Percentiles rank a stretch among this genome's conserved stretches.
These are phyloP conservation scores for Yamadazyma trypodendri DNA, from an alignment of 1,139 yeast genomes.

Conservation along the genomic window DNA sequence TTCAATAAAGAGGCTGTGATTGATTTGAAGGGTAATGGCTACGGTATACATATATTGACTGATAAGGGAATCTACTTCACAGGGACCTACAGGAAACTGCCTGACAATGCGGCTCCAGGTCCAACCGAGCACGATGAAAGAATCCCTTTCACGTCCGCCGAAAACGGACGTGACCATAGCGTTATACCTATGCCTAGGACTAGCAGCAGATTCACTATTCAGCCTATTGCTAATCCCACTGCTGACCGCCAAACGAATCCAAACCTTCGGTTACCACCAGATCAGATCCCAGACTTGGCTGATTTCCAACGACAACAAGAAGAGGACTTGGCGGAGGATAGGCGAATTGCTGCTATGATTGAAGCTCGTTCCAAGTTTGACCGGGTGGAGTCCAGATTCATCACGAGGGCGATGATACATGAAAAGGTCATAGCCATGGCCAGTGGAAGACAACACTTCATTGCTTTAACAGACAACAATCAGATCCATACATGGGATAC, in stretches of 20 bases:
- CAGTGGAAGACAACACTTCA: conserved; percentile 65
- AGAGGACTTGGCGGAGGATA: background rate
- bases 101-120: conserved; percentile 19
- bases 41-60: conserved; percentile 60
- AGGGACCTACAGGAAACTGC: conserved; percentile 46
- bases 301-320: conserved; percentile 13
- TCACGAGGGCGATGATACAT: conserved; percentile 30
- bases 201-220: conserved; percentile 4
- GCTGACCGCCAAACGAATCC: conserved; percentile 16
- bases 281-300: conserved; percentile 13
- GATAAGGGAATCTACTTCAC: conserved; percentile 55
- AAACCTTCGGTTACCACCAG: conserved; percentile 22
- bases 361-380: background rate
- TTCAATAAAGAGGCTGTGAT: conserved; percentile 40
- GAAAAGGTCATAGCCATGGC: conserved; percentile 46
- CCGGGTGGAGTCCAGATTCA: conserved; percentile 26
- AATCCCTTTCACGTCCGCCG: background rate
- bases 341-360: background rate
- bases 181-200: background rate
- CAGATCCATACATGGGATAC: conserved; percentile 66
- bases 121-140: conserved; percentile 15
- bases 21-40: conserved; percentile 68
- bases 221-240: background rate
- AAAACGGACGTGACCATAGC: background rate
- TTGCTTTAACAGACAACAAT: conserved; percentile 57